Evolutionary conservation across 352 stramenopile species (phyloP), one percentile per base, ranked within the genome.

Genomic region (Phytophthora citricola): DNA sequence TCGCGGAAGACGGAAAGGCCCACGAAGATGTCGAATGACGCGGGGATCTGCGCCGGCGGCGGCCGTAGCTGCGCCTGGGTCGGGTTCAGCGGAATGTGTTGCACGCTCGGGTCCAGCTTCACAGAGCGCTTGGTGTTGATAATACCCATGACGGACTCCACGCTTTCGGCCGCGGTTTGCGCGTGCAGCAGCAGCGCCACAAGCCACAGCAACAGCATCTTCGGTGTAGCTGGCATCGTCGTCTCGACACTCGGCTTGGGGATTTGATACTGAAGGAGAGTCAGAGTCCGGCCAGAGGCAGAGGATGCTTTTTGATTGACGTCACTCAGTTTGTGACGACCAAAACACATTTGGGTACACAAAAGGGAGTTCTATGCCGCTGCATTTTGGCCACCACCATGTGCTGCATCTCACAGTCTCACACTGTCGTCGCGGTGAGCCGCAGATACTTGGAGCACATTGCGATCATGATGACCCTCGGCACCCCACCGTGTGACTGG

Each of bases 1-100:
- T 95, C 87, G 20, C 87, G 84, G 61, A 95, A 95, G 32, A 93
- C 83, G 36, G 87, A 94, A 36, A 94, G 71, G 0, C 87, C 87
- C 8, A 94, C 69, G 56, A 92, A 93, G 48, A 89, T 71, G 58
- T 92, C 75, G 58, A 81, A 87, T n/a, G 55, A 69, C 8, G 54
- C 45, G 10, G 83, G 78, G 36, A 90, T 73, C 46, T 80, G 79
- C 24, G 79, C 66, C 26, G 83, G 82, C 9, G 80, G 85, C 44
- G 87, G 87, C 4, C 83, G 79, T 44, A 92, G 55, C 7, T 84
- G 61, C 5, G 69, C 26, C 22, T 73, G 61, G 31, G 63, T 17
- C 0, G 68, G 44, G 11, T 76, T 59, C 7, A 90, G 66, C 24
- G 87, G 87, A 50, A 91, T 84, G 60, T 94, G 85, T 71, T 94